Conservation (phyloP, 305 asterid species). For the Caryopteris hybrid region DNA sequence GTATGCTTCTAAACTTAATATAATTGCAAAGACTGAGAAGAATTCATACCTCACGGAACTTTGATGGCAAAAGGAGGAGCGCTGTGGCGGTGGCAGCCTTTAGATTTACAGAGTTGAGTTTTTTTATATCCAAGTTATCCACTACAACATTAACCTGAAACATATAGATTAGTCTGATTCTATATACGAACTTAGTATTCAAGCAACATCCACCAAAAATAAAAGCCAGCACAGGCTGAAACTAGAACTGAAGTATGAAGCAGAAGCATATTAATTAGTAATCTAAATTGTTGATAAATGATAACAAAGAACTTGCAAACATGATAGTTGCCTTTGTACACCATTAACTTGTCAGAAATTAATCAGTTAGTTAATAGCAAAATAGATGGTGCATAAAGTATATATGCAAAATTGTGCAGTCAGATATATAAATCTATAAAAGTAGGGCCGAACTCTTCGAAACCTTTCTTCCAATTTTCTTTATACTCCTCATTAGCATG, state of each 20-base stretch:
- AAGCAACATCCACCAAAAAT: background rate
- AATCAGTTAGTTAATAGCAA: background rate
- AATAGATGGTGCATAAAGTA: background rate
- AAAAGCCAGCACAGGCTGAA: background rate
- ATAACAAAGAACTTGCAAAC: background rate
- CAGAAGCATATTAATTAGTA: background rate
- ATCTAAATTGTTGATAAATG: background rate
- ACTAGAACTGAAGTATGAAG: background rate
- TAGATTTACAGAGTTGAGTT: constrained; percentile 57
- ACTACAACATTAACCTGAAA: constrained; percentile 66
- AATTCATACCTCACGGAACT: constrained; percentile 58
- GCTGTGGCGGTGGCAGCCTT: constrained; percentile 78
- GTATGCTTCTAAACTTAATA: constrained; percentile 9
- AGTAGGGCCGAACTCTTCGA: background rate
- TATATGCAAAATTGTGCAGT: background rate
- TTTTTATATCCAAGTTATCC: constrained; percentile 50
- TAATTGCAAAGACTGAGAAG: constrained; percentile 13
- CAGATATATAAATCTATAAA: background rate
- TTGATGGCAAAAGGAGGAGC: constrained; percentile 80
- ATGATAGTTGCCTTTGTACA: background rate
- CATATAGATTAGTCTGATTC: constrained; percentile 7
- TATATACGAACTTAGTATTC: constrained; percentile 11
- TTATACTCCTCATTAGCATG: background rate
- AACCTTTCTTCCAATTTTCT: background rate
- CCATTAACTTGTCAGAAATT: background rate